A percentile compares a stretch with the other conserved stretches of the same genome.
Evolutionary conservation across 2,329 filamentous ascomycete species (phyloP).

Genomic region (Samsoniella hepiali): DNA sequence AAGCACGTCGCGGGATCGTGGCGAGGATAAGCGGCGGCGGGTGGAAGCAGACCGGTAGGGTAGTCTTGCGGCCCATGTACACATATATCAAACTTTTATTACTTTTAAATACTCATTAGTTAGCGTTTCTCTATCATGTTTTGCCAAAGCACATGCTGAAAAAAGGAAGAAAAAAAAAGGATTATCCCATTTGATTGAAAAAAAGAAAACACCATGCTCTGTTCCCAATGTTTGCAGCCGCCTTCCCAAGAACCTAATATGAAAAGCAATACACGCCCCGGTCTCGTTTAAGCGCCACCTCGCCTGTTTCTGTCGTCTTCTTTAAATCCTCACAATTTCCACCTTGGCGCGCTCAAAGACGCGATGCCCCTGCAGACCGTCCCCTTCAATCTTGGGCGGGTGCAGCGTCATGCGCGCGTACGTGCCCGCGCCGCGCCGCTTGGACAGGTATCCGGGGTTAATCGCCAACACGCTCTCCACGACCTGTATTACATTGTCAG

Average conservation of each 20-base stretch:
- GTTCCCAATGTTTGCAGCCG: not conserved
- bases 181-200: not conserved
- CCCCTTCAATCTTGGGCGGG: constrained; percentile 59
- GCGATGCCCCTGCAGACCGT: constrained; percentile 66
- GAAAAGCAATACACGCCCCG: not conserved
- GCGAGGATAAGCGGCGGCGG: constrained; percentile 57
- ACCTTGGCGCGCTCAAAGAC: constrained; percentile 81
- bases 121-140: not conserved
- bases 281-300: not conserved
- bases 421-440: constrained; percentile 78
- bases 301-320: not conserved
- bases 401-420: constrained; percentile 77
- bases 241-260: not conserved
- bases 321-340: constrained; percentile 76
- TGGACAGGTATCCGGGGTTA: constrained; percentile 86
- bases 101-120: not conserved
- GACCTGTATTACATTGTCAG: constrained; percentile 54
- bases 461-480: constrained; percentile 86
- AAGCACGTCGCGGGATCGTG: constrained; percentile 54
- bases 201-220: not conserved
- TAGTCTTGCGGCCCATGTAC: constrained; percentile 16
- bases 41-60: constrained; percentile 42
- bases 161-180: not conserved
- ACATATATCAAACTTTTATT: not conserved
- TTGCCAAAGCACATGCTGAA: not conserved